These are phyloP conservation scores for Coniochaeta ligniaria DNA, from an alignment of 2,329 filamentous ascomycete genomes.

Conservation along the genomic window DNA sequence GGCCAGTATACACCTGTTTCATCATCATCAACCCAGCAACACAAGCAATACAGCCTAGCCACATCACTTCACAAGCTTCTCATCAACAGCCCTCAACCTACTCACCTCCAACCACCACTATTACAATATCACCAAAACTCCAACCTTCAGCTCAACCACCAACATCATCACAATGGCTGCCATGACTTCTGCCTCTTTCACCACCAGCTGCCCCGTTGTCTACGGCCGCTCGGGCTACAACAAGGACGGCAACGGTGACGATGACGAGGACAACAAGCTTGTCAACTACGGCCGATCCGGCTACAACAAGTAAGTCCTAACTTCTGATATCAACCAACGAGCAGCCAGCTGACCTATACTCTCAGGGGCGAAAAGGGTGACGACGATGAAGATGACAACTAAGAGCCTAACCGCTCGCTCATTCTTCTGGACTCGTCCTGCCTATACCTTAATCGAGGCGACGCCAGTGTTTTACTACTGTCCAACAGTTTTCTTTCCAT, in stretches of 20 bases:
- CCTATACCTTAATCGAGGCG: not conserved
- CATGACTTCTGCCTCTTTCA: conserved; percentile 13
- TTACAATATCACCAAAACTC: conserved; percentile 7
- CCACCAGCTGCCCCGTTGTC: conserved; percentile 13
- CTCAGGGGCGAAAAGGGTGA: conserved; percentile 21
- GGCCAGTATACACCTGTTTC: conserved; percentile 11
- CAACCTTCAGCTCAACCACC: not conserved
- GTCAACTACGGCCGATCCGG: conserved; percentile 18
- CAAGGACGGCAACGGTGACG: conserved; percentile 23
- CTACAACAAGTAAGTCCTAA: conserved; percentile 17
- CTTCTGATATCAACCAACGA: not conserved
- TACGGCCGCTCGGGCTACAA: conserved; percentile 40
- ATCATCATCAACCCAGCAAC: conserved; percentile 9
- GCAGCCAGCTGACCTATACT: not conserved
- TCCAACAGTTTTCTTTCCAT: not conserved
- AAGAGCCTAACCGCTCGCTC: not conserved
- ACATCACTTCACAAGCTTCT: conserved; percentile 6
- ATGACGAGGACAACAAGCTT: conserved; percentile 20
- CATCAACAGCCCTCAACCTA: conserved; percentile 5
- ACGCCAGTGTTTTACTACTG: not conserved
- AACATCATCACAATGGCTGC: conserved; percentile 17
- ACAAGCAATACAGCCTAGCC: not conserved
- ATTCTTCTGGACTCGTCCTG: not conserved
- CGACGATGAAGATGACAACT: conserved; percentile 26
- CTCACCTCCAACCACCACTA: conserved; percentile 3